These are phyloP conservation scores for Pontederia crassipes DNA, from an alignment of 176 grass and related monocot species.

Conservation along the genomic window DNA sequence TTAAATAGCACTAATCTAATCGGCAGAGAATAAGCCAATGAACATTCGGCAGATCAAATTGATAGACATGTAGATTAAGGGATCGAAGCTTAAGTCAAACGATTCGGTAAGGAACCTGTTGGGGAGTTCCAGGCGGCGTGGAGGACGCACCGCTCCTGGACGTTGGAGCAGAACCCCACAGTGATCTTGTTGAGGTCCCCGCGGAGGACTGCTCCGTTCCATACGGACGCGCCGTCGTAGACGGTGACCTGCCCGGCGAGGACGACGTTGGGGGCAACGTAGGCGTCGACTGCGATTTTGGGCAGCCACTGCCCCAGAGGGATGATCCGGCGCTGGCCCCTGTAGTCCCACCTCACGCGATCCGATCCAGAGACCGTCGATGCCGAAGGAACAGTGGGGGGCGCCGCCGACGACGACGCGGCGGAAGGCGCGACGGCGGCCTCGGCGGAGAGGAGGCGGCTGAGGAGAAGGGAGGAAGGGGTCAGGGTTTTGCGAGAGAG, in stretches of 20 bases:
- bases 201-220: slow-evolving; percentile 78
- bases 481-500: slow-evolving; percentile 41
- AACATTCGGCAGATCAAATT: too few species aligned
- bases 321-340: slow-evolving; percentile 67
- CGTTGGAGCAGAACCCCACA: slow-evolving; percentile 79
- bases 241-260: slow-evolving; percentile 86
- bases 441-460: slow-evolving; percentile 28
- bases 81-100: too few species aligned
- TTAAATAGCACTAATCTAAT: too few species aligned
- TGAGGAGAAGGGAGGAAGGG: slow-evolving; percentile 18
- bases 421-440: slow-evolving; percentile 9
- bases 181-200: slow-evolving; percentile 98
- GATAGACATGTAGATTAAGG: too few species aligned
- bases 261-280: slow-evolving; percentile 81
- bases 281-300: slow-evolving; percentile 81
- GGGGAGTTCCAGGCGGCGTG: slow-evolving; percentile 73
- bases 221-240: slow-evolving; percentile 81
- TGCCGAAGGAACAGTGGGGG: slow-evolving; percentile 1
- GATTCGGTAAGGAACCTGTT: slow-evolving; percentile 34
- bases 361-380: slow-evolving; percentile 24
- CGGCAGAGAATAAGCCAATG: too few species aligned
- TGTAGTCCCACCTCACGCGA: slow-evolving; percentile 86
- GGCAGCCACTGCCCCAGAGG: slow-evolving; percentile 84
- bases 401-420: background rate
- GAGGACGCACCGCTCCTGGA: slow-evolving; percentile 93